Conservation (phyloP, 2,329 filamentous ascomycete species). For the Didymosphaeria variabile region DNA sequence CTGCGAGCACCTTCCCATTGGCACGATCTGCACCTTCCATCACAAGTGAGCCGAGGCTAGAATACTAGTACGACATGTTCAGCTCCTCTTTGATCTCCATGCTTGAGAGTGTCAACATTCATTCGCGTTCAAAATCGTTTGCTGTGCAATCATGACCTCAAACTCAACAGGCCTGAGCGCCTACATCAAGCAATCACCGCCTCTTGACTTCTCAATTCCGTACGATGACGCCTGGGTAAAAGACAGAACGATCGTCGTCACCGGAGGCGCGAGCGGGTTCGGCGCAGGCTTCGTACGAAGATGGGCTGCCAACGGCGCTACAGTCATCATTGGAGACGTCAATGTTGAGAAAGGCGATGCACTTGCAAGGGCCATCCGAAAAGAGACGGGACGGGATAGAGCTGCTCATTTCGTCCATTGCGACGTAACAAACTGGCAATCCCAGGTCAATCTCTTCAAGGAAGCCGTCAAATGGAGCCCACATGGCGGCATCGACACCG, state of each 20-base stretch:
- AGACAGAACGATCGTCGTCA: conserved; percentile 50
- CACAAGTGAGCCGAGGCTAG: neutral
- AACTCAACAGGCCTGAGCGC: conserved; percentile 30
- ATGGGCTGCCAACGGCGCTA: conserved; percentile 57
- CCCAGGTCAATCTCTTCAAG: conserved; percentile 71
- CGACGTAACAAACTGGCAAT: conserved; percentile 72
- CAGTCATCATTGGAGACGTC: conserved; percentile 71
- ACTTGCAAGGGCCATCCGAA: conserved; percentile 63
- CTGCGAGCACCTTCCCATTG: neutral
- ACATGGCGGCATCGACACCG: conserved; percentile 66
- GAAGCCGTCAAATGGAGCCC: conserved; percentile 63
- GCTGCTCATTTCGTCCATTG: conserved; percentile 68
- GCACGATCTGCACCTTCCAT: neutral
- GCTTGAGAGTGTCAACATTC: neutral
- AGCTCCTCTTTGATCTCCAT: neutral
- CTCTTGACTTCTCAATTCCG: conserved; percentile 46
- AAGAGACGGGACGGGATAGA: conserved; percentile 52
- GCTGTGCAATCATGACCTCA: conserved; percentile 35
- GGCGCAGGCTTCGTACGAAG: conserved; percentile 49
- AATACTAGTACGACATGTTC: no score
- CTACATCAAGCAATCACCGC: conserved; percentile 48
- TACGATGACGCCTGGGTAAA: conserved; percentile 50
- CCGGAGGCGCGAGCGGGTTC: conserved; percentile 52
- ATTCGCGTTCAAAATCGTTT: neutral
- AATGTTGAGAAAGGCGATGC: conserved; percentile 63